Conservation (phyloP, 495 filamentous ascomycete genomes). For the Aspergillus cristatus region DNA sequence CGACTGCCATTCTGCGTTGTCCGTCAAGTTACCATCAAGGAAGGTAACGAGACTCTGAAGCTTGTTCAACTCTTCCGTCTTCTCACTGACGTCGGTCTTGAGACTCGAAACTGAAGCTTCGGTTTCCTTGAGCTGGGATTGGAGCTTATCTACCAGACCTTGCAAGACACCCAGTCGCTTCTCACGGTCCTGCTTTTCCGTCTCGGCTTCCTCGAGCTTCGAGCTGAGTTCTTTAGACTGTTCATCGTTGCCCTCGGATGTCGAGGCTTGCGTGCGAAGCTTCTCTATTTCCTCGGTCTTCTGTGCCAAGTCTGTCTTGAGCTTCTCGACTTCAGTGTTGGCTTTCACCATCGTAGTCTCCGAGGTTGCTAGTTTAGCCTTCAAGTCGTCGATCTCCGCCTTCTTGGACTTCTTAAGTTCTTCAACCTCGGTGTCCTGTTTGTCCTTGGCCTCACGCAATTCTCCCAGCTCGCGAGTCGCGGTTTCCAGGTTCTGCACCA, state of each 20-base stretch:
- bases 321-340: slow-evolving; percentile 36
- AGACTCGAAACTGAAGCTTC: slow-evolving; percentile 37
- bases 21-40: slow-evolving; percentile 26
- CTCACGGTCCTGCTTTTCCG: slow-evolving; percentile 37
- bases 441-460: slow-evolving; percentile 48
- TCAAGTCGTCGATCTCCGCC: slow-evolving; percentile 32
- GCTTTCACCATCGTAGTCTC: slow-evolving; percentile 40
- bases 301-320: slow-evolving; percentile 47
- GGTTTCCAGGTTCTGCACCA: slow-evolving; percentile 53
- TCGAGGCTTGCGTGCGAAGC: slow-evolving; percentile 31
- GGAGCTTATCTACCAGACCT: slow-evolving; percentile 42
- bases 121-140: slow-evolving; percentile 39
- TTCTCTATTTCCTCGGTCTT: slow-evolving; percentile 44
- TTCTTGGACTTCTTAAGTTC: slow-evolving; percentile 20
- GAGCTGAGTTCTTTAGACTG: slow-evolving; percentile 31
- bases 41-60: slow-evolving; percentile 30
- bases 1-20: slow-evolving; percentile 26
- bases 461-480: slow-evolving; percentile 50
- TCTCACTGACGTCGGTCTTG: slow-evolving; percentile 31
- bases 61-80: slow-evolving; percentile 15
- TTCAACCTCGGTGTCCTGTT: slow-evolving; percentile 39
- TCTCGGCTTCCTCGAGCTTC: slow-evolving; percentile 24
- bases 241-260: slow-evolving; percentile 26
- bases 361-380: slow-evolving; percentile 28
- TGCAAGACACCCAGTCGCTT: slow-evolving; percentile 45